phyloP scores from a whole-genome alignment of 768 basidiomycete species.

The Imleria badia region DNA sequence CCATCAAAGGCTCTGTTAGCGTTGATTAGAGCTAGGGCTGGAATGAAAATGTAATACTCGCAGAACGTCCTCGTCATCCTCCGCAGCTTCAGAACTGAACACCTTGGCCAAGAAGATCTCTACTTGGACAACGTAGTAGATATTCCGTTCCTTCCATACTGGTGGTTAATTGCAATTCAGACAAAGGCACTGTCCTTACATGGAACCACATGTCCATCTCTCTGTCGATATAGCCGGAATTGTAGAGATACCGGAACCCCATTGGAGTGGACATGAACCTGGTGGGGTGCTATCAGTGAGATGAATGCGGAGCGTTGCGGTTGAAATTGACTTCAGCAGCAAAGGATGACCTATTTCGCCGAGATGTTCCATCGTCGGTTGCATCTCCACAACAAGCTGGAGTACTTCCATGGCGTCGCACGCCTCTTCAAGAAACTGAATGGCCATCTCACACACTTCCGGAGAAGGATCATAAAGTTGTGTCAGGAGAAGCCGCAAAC shows the following conservation, averaged over 20 bases:
- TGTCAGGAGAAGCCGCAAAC: conserved; percentile 84
- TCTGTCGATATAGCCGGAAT: conserved; percentile 88
- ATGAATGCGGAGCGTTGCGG: neutral
- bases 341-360: conserved; percentile 90
- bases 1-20: conserved; percentile 70
- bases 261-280: conserved; percentile 95
- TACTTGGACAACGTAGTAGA: conserved; percentile 89
- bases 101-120: conserved; percentile 88
- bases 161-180: conserved; percentile 5
- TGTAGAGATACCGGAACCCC: conserved; percentile 90
- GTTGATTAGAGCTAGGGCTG: neutral
- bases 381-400: conserved; percentile 90
- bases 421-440: conserved; percentile 84
- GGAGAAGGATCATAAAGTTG: conserved; percentile 92
- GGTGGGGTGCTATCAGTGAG: neutral
- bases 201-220: conserved; percentile 98
- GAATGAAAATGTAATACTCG: conserved; percentile 24
- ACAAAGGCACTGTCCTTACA: conserved; percentile 44
- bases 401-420: conserved; percentile 84
- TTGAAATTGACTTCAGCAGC: conserved; percentile 68
- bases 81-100: conserved; percentile 53
- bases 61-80: conserved; percentile 71
- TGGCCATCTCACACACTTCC: conserved; percentile 89
- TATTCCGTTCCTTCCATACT: conserved; percentile 78
- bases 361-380: conserved; percentile 92